phyloP scores from a whole-genome alignment of 805 yeast genomes.

The Saturnispora bothae region DNA sequence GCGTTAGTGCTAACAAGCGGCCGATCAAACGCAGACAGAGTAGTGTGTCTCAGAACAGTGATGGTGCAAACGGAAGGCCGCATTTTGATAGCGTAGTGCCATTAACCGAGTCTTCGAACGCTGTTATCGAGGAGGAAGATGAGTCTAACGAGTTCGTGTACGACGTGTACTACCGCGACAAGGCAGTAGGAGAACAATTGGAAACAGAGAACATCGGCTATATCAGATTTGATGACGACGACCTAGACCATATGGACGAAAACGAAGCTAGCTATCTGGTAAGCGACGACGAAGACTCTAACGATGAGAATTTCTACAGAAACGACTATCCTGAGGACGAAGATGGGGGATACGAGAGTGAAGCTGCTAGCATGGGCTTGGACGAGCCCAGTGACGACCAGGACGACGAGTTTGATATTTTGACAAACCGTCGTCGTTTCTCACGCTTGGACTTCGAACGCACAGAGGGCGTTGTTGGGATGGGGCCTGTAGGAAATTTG shows the following conservation, averaged over 20 bases:
- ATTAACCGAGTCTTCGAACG: conserved; percentile 15
- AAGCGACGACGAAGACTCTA: conserved; percentile 74
- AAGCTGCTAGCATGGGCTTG: conserved; percentile 18
- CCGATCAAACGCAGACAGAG: conserved; percentile 25
- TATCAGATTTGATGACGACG: conserved; percentile 47
- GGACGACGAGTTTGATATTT: conserved; percentile 28
- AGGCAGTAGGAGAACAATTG: conserved; percentile 35
- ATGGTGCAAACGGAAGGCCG: conserved; percentile 10
- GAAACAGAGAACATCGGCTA: conserved; percentile 37
- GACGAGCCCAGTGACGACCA: conserved; percentile 30
- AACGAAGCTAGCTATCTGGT: conserved; percentile 17
- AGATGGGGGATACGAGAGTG: conserved; percentile 42
- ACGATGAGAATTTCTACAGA: conserved; percentile 83
- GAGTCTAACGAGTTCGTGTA: conserved; percentile 62
- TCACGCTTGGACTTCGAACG: conserved; percentile 20
- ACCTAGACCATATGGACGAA: conserved; percentile 26
- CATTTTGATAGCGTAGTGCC: conserved; percentile 6
- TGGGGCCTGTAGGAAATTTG: conserved; percentile 21
- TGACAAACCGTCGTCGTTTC: conserved; percentile 25
- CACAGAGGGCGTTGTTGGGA: conserved; percentile 22
- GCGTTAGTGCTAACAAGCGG: conserved; percentile 11
- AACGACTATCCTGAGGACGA: conserved; percentile 96
- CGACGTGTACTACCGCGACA: conserved; percentile 72
- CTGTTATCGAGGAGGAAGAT: conserved; percentile 3
- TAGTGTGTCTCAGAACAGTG: conserved; percentile 16